These are phyloP conservation scores for Aspergillus sp. DNA, from an alignment of 2,329 filamentous ascomycete genomes.

Conservation along the genomic window DNA sequence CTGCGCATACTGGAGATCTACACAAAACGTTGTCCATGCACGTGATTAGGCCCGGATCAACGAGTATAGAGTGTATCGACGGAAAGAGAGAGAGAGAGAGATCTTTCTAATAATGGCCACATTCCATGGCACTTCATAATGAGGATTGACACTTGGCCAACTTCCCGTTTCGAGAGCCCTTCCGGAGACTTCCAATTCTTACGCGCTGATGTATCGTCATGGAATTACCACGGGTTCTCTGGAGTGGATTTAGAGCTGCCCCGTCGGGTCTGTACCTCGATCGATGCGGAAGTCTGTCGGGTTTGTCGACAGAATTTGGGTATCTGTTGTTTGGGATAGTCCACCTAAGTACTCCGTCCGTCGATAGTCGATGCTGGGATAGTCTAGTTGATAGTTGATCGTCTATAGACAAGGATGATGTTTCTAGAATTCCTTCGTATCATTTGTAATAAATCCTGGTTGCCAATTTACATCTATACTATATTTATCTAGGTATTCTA, in stretches of 20 bases:
- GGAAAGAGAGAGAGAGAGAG: neutral
- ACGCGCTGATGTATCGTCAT: constrained; percentile 6
- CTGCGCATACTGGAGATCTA: neutral
- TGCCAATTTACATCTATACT: too few relatives aligned
- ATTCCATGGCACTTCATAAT: neutral
- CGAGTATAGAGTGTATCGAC: neutral
- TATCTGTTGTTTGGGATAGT: neutral
- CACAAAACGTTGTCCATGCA: neutral
- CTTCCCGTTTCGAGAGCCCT: constrained; percentile 12
- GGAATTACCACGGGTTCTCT: neutral
- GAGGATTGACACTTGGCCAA: constrained; percentile 16
- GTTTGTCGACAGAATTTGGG: neutral
- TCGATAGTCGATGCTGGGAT: too few relatives aligned
- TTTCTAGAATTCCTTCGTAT: too few relatives aligned
- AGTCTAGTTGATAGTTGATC: neutral
- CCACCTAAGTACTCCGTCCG: too few relatives aligned
- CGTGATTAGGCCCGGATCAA: neutral
- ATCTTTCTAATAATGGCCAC: neutral
- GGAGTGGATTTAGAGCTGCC: neutral
- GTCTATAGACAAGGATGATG: neutral
- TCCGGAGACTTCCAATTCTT: neutral
- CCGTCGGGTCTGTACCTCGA: too few relatives aligned
- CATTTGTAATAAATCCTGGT: too few relatives aligned
- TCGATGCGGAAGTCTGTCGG: too few relatives aligned
- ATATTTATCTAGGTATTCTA: too few relatives aligned